Evolutionary conservation across 2,329 filamentous ascomycete genomes (phyloP), one percentile per base, ranked within the genome.

Genomic region (Nannizzia gypsea): DNA sequence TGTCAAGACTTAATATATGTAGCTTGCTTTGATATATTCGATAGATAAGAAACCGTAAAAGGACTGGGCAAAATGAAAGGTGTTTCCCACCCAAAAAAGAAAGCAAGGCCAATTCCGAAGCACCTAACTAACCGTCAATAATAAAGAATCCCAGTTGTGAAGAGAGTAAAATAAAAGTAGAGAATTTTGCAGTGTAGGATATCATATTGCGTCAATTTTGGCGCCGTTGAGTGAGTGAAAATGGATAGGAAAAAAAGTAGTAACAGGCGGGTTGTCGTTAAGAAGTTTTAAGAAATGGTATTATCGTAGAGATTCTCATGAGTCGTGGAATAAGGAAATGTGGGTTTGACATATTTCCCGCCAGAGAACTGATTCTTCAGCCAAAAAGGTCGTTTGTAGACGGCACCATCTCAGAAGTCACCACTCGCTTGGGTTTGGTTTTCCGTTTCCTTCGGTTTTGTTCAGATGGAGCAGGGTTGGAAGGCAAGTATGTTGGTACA

Each of bases 381-480:
- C 61, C 61, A 28, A 63, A 63, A 28, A 63, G 54, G 11, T 63
- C 61, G 6, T 57, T 59, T 20, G 59, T 59, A 13, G 59, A 61
- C 6, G 61, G 61, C 34, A 63, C 61, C 61, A 63, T 54, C 50
- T 63, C 61, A 8, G 60, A 28, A 26, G 61, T 63, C 28, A 63
- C 57, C n/a, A 28, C 50, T 55, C 61, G 59, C 31, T 57, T 34
- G 17, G 34, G 60, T 34, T 61, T 61, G 17, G 36, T 31, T n/a
- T 63, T 59, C 13, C 50, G 24, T 48, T 59, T 63, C 4, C 34
- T 48, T 31, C 24, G 42, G 6, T 22, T 48, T 34, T 34, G 17
- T 20, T 58, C 56, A 15, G 55, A 44, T 1, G 55, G 55, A 26
- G 17, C 22, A 20, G 56, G 38, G 42, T 58, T 44, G 15, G 28